Evolutionary conservation across 495 filamentous ascomycete genomes (phyloP), one percentile per base, ranked within the genome.

Genomic region (Penicillium roqueforti): DNA sequence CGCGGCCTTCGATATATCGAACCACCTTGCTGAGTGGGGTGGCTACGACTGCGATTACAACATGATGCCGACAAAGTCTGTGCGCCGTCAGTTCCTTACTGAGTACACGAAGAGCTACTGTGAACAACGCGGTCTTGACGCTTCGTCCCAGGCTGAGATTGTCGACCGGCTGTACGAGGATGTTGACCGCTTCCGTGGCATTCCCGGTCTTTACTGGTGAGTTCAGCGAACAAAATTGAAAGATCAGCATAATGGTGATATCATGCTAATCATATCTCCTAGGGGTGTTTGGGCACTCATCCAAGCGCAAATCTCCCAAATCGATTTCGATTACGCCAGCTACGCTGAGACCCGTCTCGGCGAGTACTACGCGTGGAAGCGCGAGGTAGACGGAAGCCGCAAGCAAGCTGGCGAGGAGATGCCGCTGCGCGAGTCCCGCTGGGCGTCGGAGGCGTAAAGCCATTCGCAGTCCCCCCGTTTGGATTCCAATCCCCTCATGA

Each of bases 21-120:
- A 99, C 77, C 93, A 99, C 77, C 92, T 99, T 66, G 90, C 95
- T 38, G 93, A 99, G 76, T 99, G 93, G 92, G 92, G 86, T 48
- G 93, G 93, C 52, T 95, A 96, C 63, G 89, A 93, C 58, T 99
- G 93, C 79, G 91, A 99, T 68, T 89, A 84, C 70, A 83, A 72
- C 57, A 84, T 86, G 63, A 79, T 97, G 38, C 93, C 93, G 3
- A 95, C 92, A 0, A 80, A 80, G 48, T 74, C 83, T 6, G 83
- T 90, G 57, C 86, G 93, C 20, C 78, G 86, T 36, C 83, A 86
- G 53, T 99, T 97, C 74, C 77, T 97, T 48, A 77, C 78, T 42
- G 85, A 89, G 63, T 99, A 99, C 65, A 77, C 96, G 16, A 68
- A 68, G 54, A 78, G 74, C 51, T 77, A 79, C 59, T 62, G 60